Evolutionary conservation across 2,329 filamentous ascomycete genomes (phyloP).

Genomic region (Parasarocladium wereldwijsianum): DNA sequence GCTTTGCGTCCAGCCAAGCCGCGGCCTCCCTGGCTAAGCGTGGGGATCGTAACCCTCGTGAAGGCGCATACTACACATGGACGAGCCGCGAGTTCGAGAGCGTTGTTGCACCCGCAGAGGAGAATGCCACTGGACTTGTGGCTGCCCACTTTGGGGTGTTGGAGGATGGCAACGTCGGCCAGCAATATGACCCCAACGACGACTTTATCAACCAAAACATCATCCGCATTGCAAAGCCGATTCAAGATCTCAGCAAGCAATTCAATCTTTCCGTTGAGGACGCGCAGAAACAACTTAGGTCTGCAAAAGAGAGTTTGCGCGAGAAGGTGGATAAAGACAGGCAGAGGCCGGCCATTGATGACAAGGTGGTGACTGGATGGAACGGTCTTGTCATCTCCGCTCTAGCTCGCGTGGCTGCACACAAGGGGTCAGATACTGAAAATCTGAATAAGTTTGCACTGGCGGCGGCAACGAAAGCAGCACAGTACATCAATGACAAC

Average conservation of each 20-base stretch:
- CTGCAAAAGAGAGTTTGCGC: constrained; percentile 52
- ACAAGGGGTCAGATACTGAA: constrained; percentile 44
- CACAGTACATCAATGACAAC: constrained; percentile 54
- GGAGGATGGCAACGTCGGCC: constrained; percentile 72
- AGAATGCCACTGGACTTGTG: constrained; percentile 54
- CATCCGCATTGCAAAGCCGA: constrained; percentile 53
- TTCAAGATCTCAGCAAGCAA: constrained; percentile 55
- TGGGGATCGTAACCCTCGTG: constrained; percentile 68
- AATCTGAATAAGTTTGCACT: constrained; percentile 49
- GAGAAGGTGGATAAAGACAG: constrained; percentile 61
- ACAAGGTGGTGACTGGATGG: constrained; percentile 77
- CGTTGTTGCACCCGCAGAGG: constrained; percentile 38
- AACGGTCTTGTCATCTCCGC: constrained; percentile 81
- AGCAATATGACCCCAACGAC: constrained; percentile 74
- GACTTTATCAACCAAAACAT: constrained; percentile 94
- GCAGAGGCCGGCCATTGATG: constrained; percentile 63
- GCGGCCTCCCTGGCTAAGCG: constrained; percentile 67
- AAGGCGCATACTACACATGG: constrained; percentile 94
- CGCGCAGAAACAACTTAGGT: constrained; percentile 50
- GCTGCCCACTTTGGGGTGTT: constrained; percentile 75
- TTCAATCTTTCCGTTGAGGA: constrained; percentile 59
- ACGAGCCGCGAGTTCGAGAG: constrained; percentile 73
- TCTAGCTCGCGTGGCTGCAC: constrained; percentile 59
- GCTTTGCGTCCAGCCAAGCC: constrained; percentile 78
- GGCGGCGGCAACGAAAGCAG: constrained; percentile 50